Evolutionary conservation across 1,284 basidiomycete species (phyloP), one percentile per base, ranked within the genome.

Genomic region (Prillingera fragicola): DNA sequence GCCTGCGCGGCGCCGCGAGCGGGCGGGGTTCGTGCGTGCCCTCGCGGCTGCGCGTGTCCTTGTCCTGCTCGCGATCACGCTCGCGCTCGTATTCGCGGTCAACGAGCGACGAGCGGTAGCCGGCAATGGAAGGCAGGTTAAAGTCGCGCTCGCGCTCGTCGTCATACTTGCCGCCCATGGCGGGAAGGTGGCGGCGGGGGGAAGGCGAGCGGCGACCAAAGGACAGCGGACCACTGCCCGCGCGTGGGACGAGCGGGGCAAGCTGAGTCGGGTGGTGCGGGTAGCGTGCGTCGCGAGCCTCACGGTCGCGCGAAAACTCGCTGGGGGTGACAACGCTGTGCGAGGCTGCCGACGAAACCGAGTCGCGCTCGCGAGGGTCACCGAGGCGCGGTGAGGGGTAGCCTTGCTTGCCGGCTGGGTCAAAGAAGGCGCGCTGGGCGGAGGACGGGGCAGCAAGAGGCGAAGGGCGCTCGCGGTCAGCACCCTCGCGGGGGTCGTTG

Each of bases 231-330:
- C n/a, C n/a, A n/a, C n/a, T n/a, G n/a, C n/a, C n/a, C n/a, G n/a
- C n/a, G n/a, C n/a, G n/a, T 17, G n/a, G 9, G 29, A 31, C 4
- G 29, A 31, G 54, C 24, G 57, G 45, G 1, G 57, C 53, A 19
- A 55, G 53, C 19, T 58, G 45, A 3, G 59, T 59, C 8, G 60
- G 56, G 8, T 57, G 47, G 9, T 43, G 38, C 5, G 57, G 52
- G 45, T 48, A 52, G n/a, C 50, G 45, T 24, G 39, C 14, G 29
- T 17, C 18, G 29, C 29, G n/a, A 17, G 14, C 29, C n/a, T 17
- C 29, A 17, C 29, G n/a, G 38, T 37, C 26, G 34, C 23, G 15
- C 3, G 44, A n/a, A n/a, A n/a, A 33, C 40, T 39, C 41, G 38
- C 32, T 40, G 5, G 44, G 41, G 15, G 46, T 39, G 14, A 33